These are phyloP conservation scores for Fusarium falciforme DNA, from an alignment of 2,329 filamentous ascomycete species.

Conservation along the genomic window DNA sequence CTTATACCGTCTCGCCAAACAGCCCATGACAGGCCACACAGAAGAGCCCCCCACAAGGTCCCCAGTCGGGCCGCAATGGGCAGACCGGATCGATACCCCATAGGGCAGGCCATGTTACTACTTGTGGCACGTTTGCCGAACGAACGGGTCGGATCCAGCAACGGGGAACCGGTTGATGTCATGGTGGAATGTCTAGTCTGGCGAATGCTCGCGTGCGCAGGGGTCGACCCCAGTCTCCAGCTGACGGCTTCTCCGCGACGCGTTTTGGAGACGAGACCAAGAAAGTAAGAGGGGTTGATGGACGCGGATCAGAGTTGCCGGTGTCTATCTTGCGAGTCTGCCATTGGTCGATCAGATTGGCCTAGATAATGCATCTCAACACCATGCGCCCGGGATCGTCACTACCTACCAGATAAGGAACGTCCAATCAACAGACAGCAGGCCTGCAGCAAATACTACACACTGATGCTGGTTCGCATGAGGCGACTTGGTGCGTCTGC, in stretches of 20 bases:
- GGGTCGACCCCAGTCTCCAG: neutral
- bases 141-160: slow-evolving; percentile 1
- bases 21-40: neutral
- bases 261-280: neutral
- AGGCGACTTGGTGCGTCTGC: neutral
- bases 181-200: slow-evolving; percentile 14
- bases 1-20: slow-evolving; percentile 5
- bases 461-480: neutral
- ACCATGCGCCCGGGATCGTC: neutral
- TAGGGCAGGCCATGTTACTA: slow-evolving; percentile 21
- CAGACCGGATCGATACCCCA: slow-evolving; percentile 26
- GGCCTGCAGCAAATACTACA: neutral
- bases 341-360: neutral
- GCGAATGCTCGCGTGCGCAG: slow-evolving; percentile 22
- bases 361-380: neutral
- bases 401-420: neutral
- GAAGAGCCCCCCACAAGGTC: neutral
- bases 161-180: slow-evolving; percentile 30
- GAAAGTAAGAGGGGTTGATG: neutral
- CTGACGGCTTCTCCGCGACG: slow-evolving; percentile 4
- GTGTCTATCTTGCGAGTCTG: neutral
- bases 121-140: slow-evolving; percentile 27
- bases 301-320: neutral
- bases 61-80: slow-evolving; percentile 38
- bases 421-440: neutral